Evolutionary conservation across 176 grass and related monocot species (phyloP).

Genomic region (Rhynchospora pubera): DNA sequence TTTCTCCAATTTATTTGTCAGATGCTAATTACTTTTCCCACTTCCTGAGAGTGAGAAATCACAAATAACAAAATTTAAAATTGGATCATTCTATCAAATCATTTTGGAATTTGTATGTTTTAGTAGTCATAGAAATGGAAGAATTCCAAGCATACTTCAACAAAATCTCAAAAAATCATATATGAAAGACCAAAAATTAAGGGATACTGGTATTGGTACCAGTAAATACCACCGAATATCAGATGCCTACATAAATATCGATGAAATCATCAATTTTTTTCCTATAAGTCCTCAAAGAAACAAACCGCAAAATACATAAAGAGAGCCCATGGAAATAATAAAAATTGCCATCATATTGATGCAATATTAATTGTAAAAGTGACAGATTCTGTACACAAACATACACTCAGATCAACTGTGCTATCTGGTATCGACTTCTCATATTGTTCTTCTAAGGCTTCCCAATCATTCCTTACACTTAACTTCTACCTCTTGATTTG

Average conservation of each 20-base stretch:
- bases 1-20: not conserved
- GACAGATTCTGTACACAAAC: not conserved
- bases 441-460: not conserved
- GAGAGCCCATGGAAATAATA: not conserved
- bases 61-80: not conserved
- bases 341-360: not conserved
- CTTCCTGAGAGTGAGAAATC: not conserved
- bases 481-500: not conserved
- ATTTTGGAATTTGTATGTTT: not conserved
- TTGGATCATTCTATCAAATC: too few relatives aligned
- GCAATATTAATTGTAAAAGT: not conserved
- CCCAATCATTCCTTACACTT: too few relatives aligned
- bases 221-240: not conserved
- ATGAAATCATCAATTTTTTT: not conserved
- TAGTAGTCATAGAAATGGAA: not conserved
- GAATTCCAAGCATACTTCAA: not conserved
- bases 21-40: not conserved
- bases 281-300: not conserved
- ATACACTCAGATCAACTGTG: not conserved
- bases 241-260: not conserved
- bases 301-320: not conserved
- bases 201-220: not conserved
- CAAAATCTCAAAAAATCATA: not conserved
- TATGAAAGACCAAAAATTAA: not conserved
- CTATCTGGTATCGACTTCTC: not conserved